phyloP scores from a whole-genome alignment of 139 green algal species.

The Closterium sp. region DNA sequence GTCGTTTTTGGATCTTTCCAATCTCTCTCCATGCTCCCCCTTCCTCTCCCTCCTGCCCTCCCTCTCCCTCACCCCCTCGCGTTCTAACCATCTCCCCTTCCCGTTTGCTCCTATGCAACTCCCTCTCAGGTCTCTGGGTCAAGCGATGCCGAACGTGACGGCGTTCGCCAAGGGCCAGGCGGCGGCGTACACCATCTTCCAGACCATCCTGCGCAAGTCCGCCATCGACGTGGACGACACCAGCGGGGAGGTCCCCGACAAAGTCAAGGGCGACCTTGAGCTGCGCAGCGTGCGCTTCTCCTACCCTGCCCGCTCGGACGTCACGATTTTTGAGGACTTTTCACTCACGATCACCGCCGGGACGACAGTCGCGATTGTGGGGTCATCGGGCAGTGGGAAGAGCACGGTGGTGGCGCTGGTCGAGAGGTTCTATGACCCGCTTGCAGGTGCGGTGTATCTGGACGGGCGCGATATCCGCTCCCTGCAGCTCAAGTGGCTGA shows the following conservation, averaged over 20 bases:
- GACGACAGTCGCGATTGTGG: conserved; percentile 85
- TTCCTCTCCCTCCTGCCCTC: neutral
- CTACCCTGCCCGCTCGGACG: conserved; percentile 70
- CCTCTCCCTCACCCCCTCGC: neutral
- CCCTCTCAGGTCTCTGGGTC: conserved; percentile 5
- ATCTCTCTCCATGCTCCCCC: too few relatives aligned
- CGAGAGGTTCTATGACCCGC: conserved; percentile 84
- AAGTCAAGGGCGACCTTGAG: conserved; percentile 58
- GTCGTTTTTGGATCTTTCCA: too few relatives aligned
- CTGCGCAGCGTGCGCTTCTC: conserved; percentile 72
- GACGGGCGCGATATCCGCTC: conserved; percentile 75
- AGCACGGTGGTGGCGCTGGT: conserved; percentile 66
- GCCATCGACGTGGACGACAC: conserved; percentile 36
- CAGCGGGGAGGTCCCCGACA: neutral
- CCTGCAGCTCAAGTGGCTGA: conserved; percentile 75
- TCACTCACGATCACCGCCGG: conserved; percentile 59
- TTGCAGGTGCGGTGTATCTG: conserved; percentile 61
- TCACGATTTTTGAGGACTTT: conserved; percentile 53
- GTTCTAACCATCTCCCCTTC: neutral
- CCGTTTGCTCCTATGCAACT: neutral
- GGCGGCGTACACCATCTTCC: conserved; percentile 35
- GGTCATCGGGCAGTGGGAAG: conserved; percentile 84
- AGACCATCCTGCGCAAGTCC: conserved; percentile 19
- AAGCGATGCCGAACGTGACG: conserved; percentile 16
- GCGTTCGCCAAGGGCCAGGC: conserved; percentile 13